Percentiles rank a stretch among this genome's conserved stretches.
These are phyloP conservation scores for Venturia oleaginea DNA, from an alignment of 2,329 filamentous ascomycete genomes.

Conservation along the genomic window DNA sequence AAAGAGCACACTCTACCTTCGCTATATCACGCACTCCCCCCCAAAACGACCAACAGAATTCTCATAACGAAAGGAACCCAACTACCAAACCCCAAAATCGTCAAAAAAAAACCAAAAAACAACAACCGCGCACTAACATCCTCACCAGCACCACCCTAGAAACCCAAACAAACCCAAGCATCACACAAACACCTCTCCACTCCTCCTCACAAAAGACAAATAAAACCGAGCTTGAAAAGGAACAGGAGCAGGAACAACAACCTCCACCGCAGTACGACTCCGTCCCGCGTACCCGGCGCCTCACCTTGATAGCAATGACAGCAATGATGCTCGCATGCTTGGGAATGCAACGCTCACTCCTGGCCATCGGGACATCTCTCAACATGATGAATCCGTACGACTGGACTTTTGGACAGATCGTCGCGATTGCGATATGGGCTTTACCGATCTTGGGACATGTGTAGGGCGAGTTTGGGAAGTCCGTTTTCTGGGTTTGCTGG, in stretches of 20 bases:
- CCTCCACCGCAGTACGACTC: neutral
- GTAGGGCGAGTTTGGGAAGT: neutral
- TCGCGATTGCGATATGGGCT: constrained; percentile 20
- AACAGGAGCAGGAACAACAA: neutral
- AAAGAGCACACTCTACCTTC: too few relatives aligned
- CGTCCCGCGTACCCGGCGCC: neutral
- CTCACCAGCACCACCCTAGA: neutral
- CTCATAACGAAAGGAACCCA: too few relatives aligned
- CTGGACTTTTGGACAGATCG: constrained; percentile 21
- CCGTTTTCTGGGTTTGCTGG: neutral
- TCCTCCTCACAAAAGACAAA: neutral
- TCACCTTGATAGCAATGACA: constrained; percentile 9
- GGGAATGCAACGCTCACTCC: constrained; percentile 19
- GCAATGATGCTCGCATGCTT: constrained; percentile 18
- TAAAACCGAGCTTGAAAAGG: neutral
- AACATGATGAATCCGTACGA: constrained; percentile 19
- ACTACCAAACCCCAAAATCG: neutral
- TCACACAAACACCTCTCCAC: neutral
- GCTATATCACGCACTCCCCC: too few relatives aligned
- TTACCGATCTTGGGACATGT: constrained; percentile 18
- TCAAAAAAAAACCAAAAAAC: neutral
- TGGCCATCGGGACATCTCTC: constrained; percentile 18
- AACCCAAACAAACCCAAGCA: neutral
- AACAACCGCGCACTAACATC: neutral
- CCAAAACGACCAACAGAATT: too few relatives aligned